Base-by-base conservation (phyloP, 1,284 basidiomycete genomes). In the Papiliotrema flavescens region DNA sequence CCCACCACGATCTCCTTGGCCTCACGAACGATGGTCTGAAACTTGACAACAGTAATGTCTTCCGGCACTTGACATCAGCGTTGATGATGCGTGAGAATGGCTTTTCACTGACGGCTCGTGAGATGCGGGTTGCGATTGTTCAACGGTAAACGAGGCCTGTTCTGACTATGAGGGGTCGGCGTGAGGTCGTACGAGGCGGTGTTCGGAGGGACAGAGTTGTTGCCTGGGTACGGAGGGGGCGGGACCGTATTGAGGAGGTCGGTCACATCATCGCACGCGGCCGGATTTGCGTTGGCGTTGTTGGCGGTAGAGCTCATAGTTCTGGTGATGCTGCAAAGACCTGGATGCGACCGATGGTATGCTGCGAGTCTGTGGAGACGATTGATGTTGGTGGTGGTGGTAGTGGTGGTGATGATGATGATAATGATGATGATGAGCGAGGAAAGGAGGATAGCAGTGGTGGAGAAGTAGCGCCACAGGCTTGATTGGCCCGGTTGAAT, bases 1-100 rank as follows among this genome's bases (percentile, higher is more conserved):
- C 92, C 95, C 55, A 92, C 90, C 56, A 90, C 82, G 65, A 94
- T 91, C 78, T 90, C 85, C 71, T 84, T 83, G 22, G 84, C 86
- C 68, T 90, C 87, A 55, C 88, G 84, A 67, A 84, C 85, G 56
- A 91, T 84, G 51, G 88, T 85, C 79, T 90, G 89, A 70, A 89
- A 89, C 77, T 90, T 91, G 62, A 90, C 88, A 36, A 76, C 65
- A 15, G 62, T 59, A 22, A 63, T 62, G 47, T 76, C 76, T 15
- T 69, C 70, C 46, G 72, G 68, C 23, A 72, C 72, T 71, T 35
- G 48, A 51, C 28, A 11, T 49, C 41, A 53, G 45, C 24, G 22
- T 39, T 5, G 36, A 32, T 32, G 19, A n/a, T 24, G 36, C 11
- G 17, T 26, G 14, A 14, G 28, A 5, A 11, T 11, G 11, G 28